phyloP scores from a whole-genome alignment of 2,329 filamentous ascomycete species.

The Emmonsiellopsis sp. region DNA sequence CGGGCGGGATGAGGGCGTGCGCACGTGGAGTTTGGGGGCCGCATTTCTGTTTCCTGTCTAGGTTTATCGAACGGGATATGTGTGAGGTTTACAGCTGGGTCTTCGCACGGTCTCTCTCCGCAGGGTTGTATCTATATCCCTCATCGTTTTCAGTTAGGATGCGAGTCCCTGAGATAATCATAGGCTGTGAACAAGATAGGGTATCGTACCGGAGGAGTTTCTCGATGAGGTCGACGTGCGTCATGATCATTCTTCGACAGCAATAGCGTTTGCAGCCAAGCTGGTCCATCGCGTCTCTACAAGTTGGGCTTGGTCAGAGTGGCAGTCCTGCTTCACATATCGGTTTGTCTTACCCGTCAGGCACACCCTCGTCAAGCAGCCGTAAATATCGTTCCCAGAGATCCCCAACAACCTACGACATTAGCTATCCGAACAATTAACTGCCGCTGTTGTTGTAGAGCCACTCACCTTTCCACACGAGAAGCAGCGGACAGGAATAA shows the following conservation, averaged over 20 bases:
- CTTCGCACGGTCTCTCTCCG: slow-evolving; percentile 39
- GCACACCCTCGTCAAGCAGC: slow-evolving; percentile 68
- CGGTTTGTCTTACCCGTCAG: slow-evolving; percentile 57
- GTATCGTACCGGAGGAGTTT: slow-evolving; percentile 77
- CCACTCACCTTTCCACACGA: slow-evolving; percentile 87
- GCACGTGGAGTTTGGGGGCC: no score
- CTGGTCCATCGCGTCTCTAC: slow-evolving; percentile 89
- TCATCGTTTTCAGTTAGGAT: no score
- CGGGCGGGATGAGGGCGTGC: no score
- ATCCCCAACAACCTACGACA: slow-evolving; percentile 76
- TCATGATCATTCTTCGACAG: slow-evolving; percentile 99
- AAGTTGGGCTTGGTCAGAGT: slow-evolving; percentile 6
- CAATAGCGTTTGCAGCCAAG: slow-evolving; percentile 93
- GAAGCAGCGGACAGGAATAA: slow-evolving; percentile 97
- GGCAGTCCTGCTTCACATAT: slow-evolving; percentile 4
- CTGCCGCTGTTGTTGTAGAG: background rate
- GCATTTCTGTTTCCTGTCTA: no score
- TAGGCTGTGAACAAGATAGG: slow-evolving; percentile 8
- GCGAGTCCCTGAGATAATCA: slow-evolving; percentile 4
- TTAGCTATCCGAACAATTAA: slow-evolving; percentile 21
- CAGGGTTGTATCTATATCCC: slow-evolving; percentile 38
- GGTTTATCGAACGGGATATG: no score
- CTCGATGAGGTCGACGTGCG: slow-evolving; percentile 96
- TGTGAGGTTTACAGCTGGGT: slow-evolving; percentile 15
- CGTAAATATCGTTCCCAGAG: slow-evolving; percentile 94